Percentiles rank a stretch among this genome's conserved stretches.
Conservation (phyloP, 1,139 yeast species). For the Wickerhamomyces sp. region DNA sequence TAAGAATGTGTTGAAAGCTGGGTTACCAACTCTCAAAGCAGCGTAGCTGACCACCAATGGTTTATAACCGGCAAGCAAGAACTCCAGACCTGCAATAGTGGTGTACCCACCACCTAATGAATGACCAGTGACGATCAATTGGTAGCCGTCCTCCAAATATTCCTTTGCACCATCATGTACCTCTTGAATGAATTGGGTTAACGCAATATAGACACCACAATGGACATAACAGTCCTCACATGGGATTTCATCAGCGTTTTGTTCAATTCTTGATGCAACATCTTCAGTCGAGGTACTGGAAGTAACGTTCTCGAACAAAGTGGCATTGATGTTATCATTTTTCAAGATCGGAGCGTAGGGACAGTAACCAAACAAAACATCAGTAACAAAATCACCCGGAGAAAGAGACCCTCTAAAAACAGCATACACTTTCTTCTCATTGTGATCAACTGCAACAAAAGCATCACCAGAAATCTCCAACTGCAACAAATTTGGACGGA, state of each 20-base stretch:
- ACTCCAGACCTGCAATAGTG: conserved; percentile 53
- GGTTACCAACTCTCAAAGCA: conserved; percentile 58
- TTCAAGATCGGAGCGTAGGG: conserved; percentile 13
- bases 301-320: conserved; percentile 2
- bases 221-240: conserved; percentile 55
- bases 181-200: conserved; percentile 34
- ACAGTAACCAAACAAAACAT: conserved; percentile 31
- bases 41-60: conserved; percentile 57
- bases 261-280: background rate
- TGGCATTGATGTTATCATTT: conserved; percentile 3
- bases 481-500: conserved; percentile 17
- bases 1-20: conserved; percentile 42
- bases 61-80: conserved; percentile 42
- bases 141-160: conserved; percentile 35
- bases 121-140: conserved; percentile 56
- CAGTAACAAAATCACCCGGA: conserved; percentile 50
- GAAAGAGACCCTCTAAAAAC: conserved; percentile 57
- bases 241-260: conserved; percentile 15
- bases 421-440: conserved; percentile 32
- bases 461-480: conserved; percentile 36
- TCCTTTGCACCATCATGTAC: conserved; percentile 31
- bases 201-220: conserved; percentile 45
- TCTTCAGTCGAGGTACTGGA: background rate
- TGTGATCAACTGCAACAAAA: conserved; percentile 39
- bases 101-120: conserved; percentile 74